Base-by-base conservation (phyloP, 2,329 filamentous ascomycete species). In the Ceratocystis eucalypticola region DNA sequence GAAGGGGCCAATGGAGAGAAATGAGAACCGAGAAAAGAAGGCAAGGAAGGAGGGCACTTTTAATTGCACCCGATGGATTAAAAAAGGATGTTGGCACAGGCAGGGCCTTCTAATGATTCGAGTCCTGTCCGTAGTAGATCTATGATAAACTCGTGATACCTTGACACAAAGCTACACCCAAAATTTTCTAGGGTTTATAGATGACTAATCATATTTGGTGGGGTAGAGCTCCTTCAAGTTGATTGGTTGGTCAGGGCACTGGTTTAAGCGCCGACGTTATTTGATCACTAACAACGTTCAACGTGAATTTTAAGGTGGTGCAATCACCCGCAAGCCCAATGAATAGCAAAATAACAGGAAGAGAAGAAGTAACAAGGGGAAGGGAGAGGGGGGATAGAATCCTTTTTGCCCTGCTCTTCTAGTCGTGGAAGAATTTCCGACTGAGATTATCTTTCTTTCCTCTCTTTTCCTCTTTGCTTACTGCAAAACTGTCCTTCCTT, bases 231-330 rank as follows among this genome's bases (percentile, higher is more conserved):
- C 5, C n/a, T 41, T n/a, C 48, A n/a, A 10, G 5, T 4, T 68
- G 67, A 68, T 68, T 68, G 64, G 66, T 28, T 53, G 55, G 33
- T 37, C 30, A 33, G 37, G 66, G 44, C 57, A 61, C 61, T 55
- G 44, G 53, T 41, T 68, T 68, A 68, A 68, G 67, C 67, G 67
- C 67, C 67, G 67, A 53, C 48, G 45, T 17, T 37, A 37, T 46
- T 57, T 64, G 61, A 68, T 64, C 64, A 68, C 67, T 68, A 66
- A 68, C 64, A 68, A 61, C 50, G 53, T 64, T 57, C 12, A 63
- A 55, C 7, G 22, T 28, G 12, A 62, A 37, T 50, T 25, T 64
- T 53, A 55, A 59, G 55, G 55, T 33, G 53, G 25, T 67, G 62
- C 53, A 64, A 44, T 61, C 41, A 62, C 25, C 64, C 59, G 66